Conservation (phyloP, 1,139 yeast genomes). For the Geotrichum candidum region DNA sequence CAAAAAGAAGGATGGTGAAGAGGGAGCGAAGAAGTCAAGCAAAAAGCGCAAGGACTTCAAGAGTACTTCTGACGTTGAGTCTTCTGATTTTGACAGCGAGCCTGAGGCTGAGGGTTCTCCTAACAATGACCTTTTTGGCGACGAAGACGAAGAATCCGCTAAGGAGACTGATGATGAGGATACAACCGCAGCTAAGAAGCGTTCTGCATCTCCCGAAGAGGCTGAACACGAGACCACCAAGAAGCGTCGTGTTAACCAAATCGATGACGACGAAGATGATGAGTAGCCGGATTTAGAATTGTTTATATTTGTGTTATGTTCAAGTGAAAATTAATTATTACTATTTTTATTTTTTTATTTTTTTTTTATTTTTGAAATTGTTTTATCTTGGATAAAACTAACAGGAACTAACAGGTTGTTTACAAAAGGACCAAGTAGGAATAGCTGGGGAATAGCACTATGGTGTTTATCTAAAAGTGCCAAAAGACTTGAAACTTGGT, state of each 20-base stretch:
- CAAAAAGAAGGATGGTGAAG: constrained; percentile 18
- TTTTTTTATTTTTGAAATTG: neutral
- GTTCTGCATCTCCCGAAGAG: constrained; percentile 6
- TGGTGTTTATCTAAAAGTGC: neutral
- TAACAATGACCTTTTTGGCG: constrained; percentile 16
- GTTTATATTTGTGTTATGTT: neutral
- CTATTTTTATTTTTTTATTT: no score
- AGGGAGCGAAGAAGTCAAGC: constrained; percentile 4
- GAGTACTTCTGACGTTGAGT: constrained; percentile 22
- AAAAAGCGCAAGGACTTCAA: constrained; percentile 22
- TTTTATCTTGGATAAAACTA: no score
- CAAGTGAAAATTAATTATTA: neutral
- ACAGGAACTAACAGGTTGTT: no score
- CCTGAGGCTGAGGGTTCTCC: constrained; percentile 5
- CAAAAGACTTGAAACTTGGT: neutral
- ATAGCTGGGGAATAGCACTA: neutral
- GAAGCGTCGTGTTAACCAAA: constrained; percentile 26
- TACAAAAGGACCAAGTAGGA: neutral
- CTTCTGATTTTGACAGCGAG: constrained; percentile 21
- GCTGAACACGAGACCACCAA: constrained; percentile 14
- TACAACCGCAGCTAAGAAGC: constrained; percentile 11
- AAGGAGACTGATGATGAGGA: constrained; percentile 19
- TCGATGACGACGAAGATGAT: constrained; percentile 31
- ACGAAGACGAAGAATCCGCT: constrained; percentile 18
- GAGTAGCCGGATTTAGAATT: constrained; percentile 11